Base-by-base conservation (phyloP, 768 basidiomycete species). In the Infundibulicybe gibba region DNA sequence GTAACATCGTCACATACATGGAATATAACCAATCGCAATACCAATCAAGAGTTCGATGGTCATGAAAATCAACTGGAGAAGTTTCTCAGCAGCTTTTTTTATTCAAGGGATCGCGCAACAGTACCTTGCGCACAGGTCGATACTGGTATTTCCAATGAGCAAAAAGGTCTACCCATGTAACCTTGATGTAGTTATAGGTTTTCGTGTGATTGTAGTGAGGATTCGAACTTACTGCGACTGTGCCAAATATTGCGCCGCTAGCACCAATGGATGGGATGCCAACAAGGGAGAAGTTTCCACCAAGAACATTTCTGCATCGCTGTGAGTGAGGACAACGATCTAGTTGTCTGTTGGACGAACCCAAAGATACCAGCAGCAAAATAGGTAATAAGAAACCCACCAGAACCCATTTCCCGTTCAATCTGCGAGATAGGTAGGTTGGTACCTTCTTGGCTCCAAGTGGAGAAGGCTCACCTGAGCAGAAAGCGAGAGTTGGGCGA, bases 331-430 rank as follows among this genome's bases (percentile, higher is more conserved):
- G 8, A 3, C 3, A 25, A 25, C 25, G 8, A 25, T 25, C 8
- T 3, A 25, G 6, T 39, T 17, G 37, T 30, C 34, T 6, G 49
- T 30, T 17, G 31, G 15, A 53, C 62, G 20, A 63, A 92, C 77
- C 95, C 95, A 61, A 97, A 97, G 31, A 97, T 90, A 6, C 95
- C 95, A 10, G 91, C 87, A 1, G 93, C 77, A 38, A 94, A 79
- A 64, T 97, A 99, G 2, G 90, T 80, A 11, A 97, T 69, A 30
- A 91, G 51, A 66, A 97, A 99, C 0, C 87, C 86, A 20, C 73
- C 71, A 0, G 93, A 89, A 8, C 93, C 93, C 89, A 97, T 93
- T 57, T 94, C 91, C 48, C 85, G 74, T 60, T 97, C 93, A 47
- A 95, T 83, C 83, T 93, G 54, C 43, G 47, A 30, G 10, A 35